phyloP scores from a whole-genome alignment of 2,329 filamentous ascomycete species.

The Cadophora malorum region DNA sequence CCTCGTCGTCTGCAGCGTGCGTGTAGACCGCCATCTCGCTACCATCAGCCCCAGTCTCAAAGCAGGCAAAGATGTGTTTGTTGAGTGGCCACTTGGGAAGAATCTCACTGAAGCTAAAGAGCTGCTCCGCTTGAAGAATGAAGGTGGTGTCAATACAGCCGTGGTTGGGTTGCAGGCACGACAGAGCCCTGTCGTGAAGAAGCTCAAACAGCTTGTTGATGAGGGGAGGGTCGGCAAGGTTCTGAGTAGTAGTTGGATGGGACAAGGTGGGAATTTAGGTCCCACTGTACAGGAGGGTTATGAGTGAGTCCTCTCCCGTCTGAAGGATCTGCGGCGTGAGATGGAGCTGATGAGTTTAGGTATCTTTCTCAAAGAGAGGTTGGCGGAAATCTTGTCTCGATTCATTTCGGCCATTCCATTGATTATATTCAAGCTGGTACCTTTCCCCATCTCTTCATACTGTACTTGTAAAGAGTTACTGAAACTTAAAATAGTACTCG shows the following conservation, averaged over 20 bases:
- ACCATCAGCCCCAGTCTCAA: conserved; percentile 51
- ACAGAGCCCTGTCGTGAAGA: conserved; percentile 49
- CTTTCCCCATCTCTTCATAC: too few species aligned
- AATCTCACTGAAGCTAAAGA: conserved; percentile 52
- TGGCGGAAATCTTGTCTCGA: conserved; percentile 46
- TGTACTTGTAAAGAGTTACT: background rate
- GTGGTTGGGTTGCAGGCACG: conserved; percentile 60
- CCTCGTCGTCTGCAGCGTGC: conserved; percentile 54
- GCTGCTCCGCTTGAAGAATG: conserved; percentile 50
- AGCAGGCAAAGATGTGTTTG: conserved; percentile 55
- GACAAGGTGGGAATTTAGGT: conserved; percentile 21
- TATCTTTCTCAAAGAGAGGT: conserved; percentile 45
- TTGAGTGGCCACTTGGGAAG: conserved; percentile 57
- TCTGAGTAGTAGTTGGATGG: conserved; percentile 48
- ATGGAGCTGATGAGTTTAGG: background rate
- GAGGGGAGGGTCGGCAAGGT: conserved; percentile 58
- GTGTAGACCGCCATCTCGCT: conserved; percentile 52
- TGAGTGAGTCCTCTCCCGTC: conserved; percentile 47
- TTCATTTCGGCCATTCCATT: conserved; percentile 46
- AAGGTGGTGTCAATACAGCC: conserved; percentile 47
- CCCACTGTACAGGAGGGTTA: conserved; percentile 40
- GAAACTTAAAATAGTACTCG: conserved; percentile 28
- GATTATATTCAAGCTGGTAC: conserved; percentile 49
- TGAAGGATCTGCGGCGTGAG: background rate
- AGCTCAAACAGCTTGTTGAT: conserved; percentile 50